phyloP scores from a whole-genome alignment of 2,329 filamentous ascomycete genomes.

The Dactylellina parvicollis region DNA sequence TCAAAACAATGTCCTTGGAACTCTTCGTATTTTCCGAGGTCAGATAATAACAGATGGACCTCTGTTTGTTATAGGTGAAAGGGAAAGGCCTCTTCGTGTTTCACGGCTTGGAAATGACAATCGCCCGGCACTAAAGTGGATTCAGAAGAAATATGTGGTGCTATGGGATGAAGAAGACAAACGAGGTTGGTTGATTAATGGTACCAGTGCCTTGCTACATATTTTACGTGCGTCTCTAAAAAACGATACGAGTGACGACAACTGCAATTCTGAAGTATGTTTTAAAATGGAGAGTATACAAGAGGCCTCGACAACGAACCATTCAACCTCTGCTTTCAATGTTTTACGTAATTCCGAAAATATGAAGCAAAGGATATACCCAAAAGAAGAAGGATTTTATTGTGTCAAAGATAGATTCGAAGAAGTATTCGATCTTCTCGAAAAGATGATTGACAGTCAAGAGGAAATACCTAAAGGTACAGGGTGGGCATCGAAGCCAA shows the following conservation, averaged over 20 bases:
- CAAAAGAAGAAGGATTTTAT: neutral
- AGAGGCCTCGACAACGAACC: neutral
- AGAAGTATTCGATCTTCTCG: slow-evolving; percentile 52
- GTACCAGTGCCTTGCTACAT: slow-evolving; percentile 57
- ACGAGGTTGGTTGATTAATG: slow-evolving; percentile 59
- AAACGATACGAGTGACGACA: slow-evolving; percentile 8
- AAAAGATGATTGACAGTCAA: slow-evolving; percentile 52
- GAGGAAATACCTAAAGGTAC: neutral
- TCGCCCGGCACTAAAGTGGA: slow-evolving; percentile 29
- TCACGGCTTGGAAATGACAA: neutral
- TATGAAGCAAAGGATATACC: neutral
- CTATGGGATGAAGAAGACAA: slow-evolving; percentile 58
- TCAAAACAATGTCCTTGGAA: neutral
- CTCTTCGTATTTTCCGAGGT: neutral
- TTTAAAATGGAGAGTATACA: neutral
- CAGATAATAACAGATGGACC: neutral
- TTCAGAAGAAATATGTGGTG: slow-evolving; percentile 53
- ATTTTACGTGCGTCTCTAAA: slow-evolving; percentile 54
- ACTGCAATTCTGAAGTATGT: neutral
- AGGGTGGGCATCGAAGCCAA: neutral
- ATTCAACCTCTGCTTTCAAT: neutral
- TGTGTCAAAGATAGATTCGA: slow-evolving; percentile 51
- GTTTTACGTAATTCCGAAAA: neutral
- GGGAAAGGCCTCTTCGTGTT: neutral
- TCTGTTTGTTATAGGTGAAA: neutral